A percentile compares a stretch with the other conserved stretches of the same genome.
These are phyloP conservation scores for Aspergillus conjunctus DNA, from an alignment of 495 filamentous ascomycete genomes.

Conservation along the genomic window DNA sequence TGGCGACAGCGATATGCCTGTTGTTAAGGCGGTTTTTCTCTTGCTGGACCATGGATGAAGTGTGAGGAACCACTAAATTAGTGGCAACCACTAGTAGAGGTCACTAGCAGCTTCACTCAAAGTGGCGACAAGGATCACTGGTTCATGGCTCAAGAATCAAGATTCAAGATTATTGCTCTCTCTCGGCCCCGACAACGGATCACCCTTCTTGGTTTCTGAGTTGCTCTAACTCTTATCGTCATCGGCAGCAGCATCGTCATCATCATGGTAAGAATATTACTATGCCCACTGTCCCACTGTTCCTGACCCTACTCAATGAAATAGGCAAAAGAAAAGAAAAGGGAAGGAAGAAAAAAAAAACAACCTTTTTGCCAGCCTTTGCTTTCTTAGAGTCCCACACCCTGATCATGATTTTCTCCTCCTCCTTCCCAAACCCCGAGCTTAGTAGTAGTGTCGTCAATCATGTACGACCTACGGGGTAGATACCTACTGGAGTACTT, in stretches of 20 bases:
- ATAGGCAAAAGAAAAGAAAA: too few species aligned
- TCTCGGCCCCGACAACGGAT: too few species aligned
- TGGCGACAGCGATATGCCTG: conserved; percentile 9
- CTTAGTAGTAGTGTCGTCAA: neutral
- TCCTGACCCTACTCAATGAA: conserved; percentile 1
- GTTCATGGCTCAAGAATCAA: too few species aligned
- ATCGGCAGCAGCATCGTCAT: conserved; percentile 6
- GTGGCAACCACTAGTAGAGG: conserved; percentile 20
- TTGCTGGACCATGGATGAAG: neutral
- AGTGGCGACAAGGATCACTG: neutral
- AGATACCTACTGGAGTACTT: neutral
- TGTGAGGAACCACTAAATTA: conserved; percentile 20
- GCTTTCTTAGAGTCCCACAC: neutral
- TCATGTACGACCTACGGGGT: conserved; percentile 10
- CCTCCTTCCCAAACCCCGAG: conserved; percentile 10
- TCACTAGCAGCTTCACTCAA: conserved; percentile 18
- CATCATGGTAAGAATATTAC: neutral
- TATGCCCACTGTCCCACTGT: neutral
- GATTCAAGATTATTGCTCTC: too few species aligned
- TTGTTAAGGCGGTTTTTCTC: neutral
- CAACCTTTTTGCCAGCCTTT: conserved; percentile 6
- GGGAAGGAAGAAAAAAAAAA: neutral
- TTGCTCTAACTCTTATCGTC: conserved; percentile 4
- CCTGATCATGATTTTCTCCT: neutral
- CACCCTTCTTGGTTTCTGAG: too few species aligned